Evolutionary conservation across 2,329 filamentous ascomycete genomes (phyloP).

Genomic region (Ascochyta rabiei): DNA sequence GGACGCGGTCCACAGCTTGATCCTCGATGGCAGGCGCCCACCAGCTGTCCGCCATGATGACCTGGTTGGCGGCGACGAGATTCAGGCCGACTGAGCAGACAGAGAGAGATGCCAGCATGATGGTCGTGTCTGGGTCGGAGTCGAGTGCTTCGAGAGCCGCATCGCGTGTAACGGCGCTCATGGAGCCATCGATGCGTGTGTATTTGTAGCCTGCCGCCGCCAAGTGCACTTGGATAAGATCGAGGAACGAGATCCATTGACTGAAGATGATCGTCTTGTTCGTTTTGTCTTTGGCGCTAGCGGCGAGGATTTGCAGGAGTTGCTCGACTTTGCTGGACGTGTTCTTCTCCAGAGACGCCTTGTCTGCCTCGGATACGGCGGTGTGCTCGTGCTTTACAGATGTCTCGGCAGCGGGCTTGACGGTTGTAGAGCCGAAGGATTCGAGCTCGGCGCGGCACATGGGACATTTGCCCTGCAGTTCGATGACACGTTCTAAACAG

Average conservation of each 20-base stretch:
- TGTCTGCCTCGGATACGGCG: conserved; percentile 56
- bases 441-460: conserved; percentile 77
- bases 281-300: conserved; percentile 64
- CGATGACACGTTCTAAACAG: conserved; percentile 77
- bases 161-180: conserved; percentile 75
- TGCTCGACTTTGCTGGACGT: conserved; percentile 85
- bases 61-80: conserved; percentile 82
- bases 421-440: conserved; percentile 57
- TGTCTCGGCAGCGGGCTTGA: conserved; percentile 67
- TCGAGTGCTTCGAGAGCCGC: conserved; percentile 71
- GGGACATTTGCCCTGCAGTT: conserved; percentile 79
- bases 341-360: conserved; percentile 53
- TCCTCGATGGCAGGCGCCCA: conserved; percentile 93
- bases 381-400: conserved; percentile 28
- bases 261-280: conserved; percentile 77
- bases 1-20: conserved; percentile 86
- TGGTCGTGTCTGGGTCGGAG: conserved; percentile 68
- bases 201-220: conserved; percentile 65
- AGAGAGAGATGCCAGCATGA: conserved; percentile 80
- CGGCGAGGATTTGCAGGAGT: conserved; percentile 74
- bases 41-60: conserved; percentile 84
- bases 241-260: conserved; percentile 78
- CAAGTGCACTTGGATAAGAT: conserved; percentile 73
- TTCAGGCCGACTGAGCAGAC: conserved; percentile 89
- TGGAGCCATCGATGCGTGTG: conserved; percentile 79